phyloP scores from a whole-genome alignment of 2,329 filamentous ascomycete species.

The Pseudocercospora vitis region DNA sequence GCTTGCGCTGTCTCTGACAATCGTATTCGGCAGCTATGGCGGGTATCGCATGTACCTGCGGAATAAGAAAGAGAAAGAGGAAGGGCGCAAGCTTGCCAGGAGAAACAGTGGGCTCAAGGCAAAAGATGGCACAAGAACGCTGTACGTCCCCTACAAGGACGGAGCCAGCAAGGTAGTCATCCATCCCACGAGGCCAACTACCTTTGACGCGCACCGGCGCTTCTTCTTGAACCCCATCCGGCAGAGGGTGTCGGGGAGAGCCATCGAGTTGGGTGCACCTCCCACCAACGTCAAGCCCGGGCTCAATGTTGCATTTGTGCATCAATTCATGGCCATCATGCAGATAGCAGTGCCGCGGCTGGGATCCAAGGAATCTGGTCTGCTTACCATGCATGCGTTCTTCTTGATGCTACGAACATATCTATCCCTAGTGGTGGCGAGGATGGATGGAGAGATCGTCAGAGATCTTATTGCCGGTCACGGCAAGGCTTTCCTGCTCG shows the following conservation, averaged over 20 bases:
- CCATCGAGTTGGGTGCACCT: slow-evolving; percentile 58
- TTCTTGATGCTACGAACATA: slow-evolving; percentile 93
- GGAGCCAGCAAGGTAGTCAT: slow-evolving; percentile 89
- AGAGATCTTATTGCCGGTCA: slow-evolving; percentile 94
- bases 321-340: slow-evolving; percentile 92
- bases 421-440: slow-evolving; percentile 85
- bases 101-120: slow-evolving; percentile 90
- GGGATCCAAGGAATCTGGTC: slow-evolving; percentile 90
- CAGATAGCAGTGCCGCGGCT: slow-evolving; percentile 97
- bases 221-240: slow-evolving; percentile 89
- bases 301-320: slow-evolving; percentile 89
- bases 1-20: slow-evolving; percentile 71
- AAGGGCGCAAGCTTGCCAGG: slow-evolving; percentile 76
- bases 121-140: slow-evolving; percentile 91
- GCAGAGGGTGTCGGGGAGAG: slow-evolving; percentile 64
- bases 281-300: slow-evolving; percentile 90
- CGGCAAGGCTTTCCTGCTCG: slow-evolving; percentile 82
- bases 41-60: slow-evolving; percentile 74
- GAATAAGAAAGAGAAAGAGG: slow-evolving; percentile 73
- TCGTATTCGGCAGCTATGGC: slow-evolving; percentile 77
- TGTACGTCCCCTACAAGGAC: slow-evolving; percentile 91
- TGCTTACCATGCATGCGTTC: slow-evolving; percentile 82
- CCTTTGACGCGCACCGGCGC: slow-evolving; percentile 92
- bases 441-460: slow-evolving; percentile 93
- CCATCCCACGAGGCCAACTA: slow-evolving; percentile 82